Evolutionary conservation across 2,329 filamentous ascomycete species (phyloP), one percentile per base, ranked within the genome.

Genomic region (Fusarium ramigenum): DNA sequence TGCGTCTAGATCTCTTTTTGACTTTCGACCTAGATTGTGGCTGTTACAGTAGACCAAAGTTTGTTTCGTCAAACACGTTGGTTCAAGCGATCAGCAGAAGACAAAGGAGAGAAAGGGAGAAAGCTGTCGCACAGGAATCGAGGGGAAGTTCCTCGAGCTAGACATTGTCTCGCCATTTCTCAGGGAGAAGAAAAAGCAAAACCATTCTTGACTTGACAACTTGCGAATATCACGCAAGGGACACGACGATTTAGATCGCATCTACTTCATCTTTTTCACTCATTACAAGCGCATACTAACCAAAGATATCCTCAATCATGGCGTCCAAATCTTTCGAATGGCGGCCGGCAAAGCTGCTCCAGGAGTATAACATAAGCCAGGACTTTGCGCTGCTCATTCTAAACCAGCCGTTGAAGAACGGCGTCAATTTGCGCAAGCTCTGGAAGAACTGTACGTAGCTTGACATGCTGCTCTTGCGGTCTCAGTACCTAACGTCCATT

Each of bases 391-490:
- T 88, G 9, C 78, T 89, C 34, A 80, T 88, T 39, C 83, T 89
- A 60, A 88, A 89, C 76, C 87, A 88, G 79, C 87, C 85, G 43
- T 77, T 88, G 34, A 79, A 78, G 50, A 83, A 85, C 65, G 79
- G 87, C 30, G 75, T 81, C 49, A 84, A 86, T n/a, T 76, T 89
- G 37, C 84, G 86, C 60, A 79, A 80, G 79, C 77, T 89, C 74
- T 85, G 87, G 87, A 80, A 85, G 47, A 86, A 86, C 61, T 83
- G 87, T 87, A 78, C 40, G 82, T 77, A 60, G 63, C 72, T 69
- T 63, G 18, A 36, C 39, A 36, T 64, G 36, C 15, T 63, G 42
- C 21, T 19, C 36, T 59, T 37, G 40, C 18, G 16, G 21, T 57
- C 25, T 30, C 25, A 23, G 46, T 75, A 40, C 76, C 81, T 58